Evolutionary conservation across 208 protist species (phyloP), one percentile per base, ranked within the genome.

Genomic region (Herpetomonas samuelpessoai): DNA sequence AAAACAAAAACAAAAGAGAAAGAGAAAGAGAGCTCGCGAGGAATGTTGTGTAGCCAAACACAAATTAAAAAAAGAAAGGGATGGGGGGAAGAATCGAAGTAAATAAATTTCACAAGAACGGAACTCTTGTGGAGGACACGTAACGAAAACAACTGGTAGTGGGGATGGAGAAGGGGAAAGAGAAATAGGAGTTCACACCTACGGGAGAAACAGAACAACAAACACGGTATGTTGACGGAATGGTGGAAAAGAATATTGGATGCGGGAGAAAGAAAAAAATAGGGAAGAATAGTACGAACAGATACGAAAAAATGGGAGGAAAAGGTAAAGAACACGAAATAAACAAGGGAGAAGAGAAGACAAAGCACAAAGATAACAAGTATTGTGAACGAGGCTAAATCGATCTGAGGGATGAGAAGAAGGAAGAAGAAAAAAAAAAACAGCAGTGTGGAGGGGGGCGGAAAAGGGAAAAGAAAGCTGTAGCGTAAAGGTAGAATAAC

Each of bases 211-310:
- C 9, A 19, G 10, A 19, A 52, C 10, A 16, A 52, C 10, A 19
- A 52, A 52, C 10, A 52, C 10, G 22, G 22, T 25, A 52, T 7
- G 47, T 7, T 7, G 10, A 18, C 10, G 9, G 47, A 56, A 24
- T n/a, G 29, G 29, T 41, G 7, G 31, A 30, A 30, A 6, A 52
- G 18, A 41, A 49, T 21, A 24, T 9, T 4, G n/a, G 4, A 54
- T 53, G 21, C n/a, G 51, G 41, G 52, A 47, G 62, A 46, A 61
- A 68, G 22, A 38, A 50, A 58, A 58, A 58, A 9, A 58, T 25
- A 6, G 25, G 45, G 16, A 58, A 58, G 35, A 44, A 38, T 56
- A 54, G 64, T 6, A 29, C 25, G 21, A 39, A 46, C 22, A 65
- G 46, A 29, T 47, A 44, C 29, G 24, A 54, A 22, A 54, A 38